Percentiles rank a stretch among this genome's conserved stretches.
phyloP scores from a whole-genome alignment of 805 yeast genomes.

The Jamesozyma jinghongensis region DNA sequence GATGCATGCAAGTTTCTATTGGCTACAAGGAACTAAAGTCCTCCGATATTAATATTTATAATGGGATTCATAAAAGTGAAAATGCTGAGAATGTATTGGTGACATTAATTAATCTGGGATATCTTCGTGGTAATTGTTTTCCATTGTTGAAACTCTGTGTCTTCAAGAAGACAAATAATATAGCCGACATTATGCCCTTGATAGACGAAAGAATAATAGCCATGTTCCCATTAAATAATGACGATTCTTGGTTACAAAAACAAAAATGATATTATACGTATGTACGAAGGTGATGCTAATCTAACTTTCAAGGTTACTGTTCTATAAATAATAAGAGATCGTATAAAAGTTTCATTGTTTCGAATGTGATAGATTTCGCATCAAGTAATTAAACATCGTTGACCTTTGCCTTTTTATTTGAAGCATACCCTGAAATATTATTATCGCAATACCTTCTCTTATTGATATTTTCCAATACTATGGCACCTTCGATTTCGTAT shows the following conservation, averaged over 20 bases:
- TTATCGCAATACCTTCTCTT: neutral
- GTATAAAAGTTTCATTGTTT: too few species aligned
- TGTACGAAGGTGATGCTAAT: too few species aligned
- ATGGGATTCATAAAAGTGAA: slow-evolving; percentile 15
- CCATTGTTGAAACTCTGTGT: slow-evolving; percentile 25
- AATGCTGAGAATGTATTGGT: slow-evolving; percentile 25
- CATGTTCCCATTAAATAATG: slow-evolving; percentile 23
- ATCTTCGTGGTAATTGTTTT: slow-evolving; percentile 29
- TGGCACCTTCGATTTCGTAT: neutral
- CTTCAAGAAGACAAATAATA: slow-evolving; percentile 20
- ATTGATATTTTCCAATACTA: neutral
- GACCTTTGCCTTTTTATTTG: too few species aligned
- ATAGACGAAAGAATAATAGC: slow-evolving; percentile 21
- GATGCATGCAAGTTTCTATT: slow-evolving; percentile 15
- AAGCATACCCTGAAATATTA: too few species aligned
- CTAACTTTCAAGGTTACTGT: too few species aligned
- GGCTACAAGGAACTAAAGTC: slow-evolving; percentile 3
- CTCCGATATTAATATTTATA: slow-evolving; percentile 12
- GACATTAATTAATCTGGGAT: slow-evolving; percentile 24
- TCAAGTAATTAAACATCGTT: too few species aligned
- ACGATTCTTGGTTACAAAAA: slow-evolving; percentile 26
- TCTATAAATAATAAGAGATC: too few species aligned
- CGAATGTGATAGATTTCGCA: too few species aligned
- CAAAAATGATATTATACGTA: too few species aligned
- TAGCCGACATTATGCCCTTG: slow-evolving; percentile 23